phyloP scores from a whole-genome alignment of 768 basidiomycete species.

The Austroboletus festivus region DNA sequence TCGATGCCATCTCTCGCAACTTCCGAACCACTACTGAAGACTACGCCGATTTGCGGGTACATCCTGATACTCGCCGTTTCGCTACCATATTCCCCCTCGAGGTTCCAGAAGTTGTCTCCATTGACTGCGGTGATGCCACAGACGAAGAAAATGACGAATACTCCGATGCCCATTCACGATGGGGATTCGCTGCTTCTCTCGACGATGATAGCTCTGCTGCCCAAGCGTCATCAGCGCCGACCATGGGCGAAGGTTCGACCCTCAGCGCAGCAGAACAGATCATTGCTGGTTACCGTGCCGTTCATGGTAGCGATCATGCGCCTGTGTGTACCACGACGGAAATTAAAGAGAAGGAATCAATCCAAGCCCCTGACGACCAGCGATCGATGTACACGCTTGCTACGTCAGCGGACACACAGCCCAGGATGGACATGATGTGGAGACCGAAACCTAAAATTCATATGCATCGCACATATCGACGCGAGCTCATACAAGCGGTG shows the following conservation, averaged over 20 bases:
- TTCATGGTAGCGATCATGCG: conserved; percentile 1
- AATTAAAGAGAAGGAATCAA: conserved; percentile 14
- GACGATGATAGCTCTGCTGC: neutral
- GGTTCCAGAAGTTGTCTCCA: conserved; percentile 1
- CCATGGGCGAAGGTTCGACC: conserved; percentile 1
- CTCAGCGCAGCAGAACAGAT: conserved; percentile 24
- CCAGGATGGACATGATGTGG: conserved; percentile 31
- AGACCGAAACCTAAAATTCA: conserved; percentile 31
- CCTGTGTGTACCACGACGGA: neutral
- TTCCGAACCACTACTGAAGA: neutral
- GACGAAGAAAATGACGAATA: conserved; percentile 12
- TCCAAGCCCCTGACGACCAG: conserved; percentile 22
- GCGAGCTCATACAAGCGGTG: conserved; percentile 40
- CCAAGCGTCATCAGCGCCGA: conserved; percentile 1
- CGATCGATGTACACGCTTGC: conserved; percentile 27
- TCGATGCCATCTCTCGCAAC: conserved; percentile 4
- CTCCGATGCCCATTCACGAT: conserved; percentile 8
- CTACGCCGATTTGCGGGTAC: conserved; percentile 1
- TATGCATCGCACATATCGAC: conserved; percentile 35
- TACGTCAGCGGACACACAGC: conserved; percentile 6
- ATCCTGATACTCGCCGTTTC: conserved; percentile 27
- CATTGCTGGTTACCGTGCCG: conserved; percentile 17
- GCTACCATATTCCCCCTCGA: conserved; percentile 20
- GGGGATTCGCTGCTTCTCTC: conserved; percentile 5
- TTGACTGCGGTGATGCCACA: conserved; percentile 7